Evolutionary conservation across 2,329 filamentous ascomycete genomes (phyloP), one percentile per base, ranked within the genome.

Genomic region (Chaetomium sp.): DNA sequence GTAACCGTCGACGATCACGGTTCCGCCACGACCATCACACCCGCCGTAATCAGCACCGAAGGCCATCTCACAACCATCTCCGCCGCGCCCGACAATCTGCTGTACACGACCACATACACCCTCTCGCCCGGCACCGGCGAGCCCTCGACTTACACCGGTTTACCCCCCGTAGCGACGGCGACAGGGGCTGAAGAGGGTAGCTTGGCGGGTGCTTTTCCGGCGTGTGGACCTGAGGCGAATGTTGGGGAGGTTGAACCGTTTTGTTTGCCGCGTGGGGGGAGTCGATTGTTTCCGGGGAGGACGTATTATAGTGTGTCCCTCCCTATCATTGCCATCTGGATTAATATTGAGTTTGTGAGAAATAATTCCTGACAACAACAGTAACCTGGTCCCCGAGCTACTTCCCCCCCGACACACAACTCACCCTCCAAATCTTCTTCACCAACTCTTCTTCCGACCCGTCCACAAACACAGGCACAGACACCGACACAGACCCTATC

Each of bases 221-320:
- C 62, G 9, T 72, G 71, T 62, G 57, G 60, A 37, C 60, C 62
- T 45, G 61, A 63, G 34, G 59, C 62, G 52, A 61, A 62, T 40
- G 59, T 64, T 33, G 66, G 66, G 11, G 11, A 11, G 5, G 62
- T 65, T 27, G 58, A 56, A 10, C 71, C 70, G 0, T 71, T 73
- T 47, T 73, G 71, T 53, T 62, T 63, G 47, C 71, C 71, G 1
- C 56, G 57, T 37, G 40, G 60, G 1, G 68, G 67, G n/a, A 67
- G 62, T 45, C 52, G 64, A 47, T 50, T 73, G 14, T 57, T 62
- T 38, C 61, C 66, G 2, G 69, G 67, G 0, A 54, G 53, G 9
- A 67, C 68, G 0, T 73, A 72, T 52, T 72, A 70, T 54, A 59
- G 69, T 71, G 48, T 54, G 65, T 42, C 12, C 12, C 6, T 35